Percentiles rank a stretch among this genome's conserved stretches.
These are phyloP conservation scores for Garcia nutans DNA, from an alignment of 345 rosid species.

Conservation along the genomic window DNA sequence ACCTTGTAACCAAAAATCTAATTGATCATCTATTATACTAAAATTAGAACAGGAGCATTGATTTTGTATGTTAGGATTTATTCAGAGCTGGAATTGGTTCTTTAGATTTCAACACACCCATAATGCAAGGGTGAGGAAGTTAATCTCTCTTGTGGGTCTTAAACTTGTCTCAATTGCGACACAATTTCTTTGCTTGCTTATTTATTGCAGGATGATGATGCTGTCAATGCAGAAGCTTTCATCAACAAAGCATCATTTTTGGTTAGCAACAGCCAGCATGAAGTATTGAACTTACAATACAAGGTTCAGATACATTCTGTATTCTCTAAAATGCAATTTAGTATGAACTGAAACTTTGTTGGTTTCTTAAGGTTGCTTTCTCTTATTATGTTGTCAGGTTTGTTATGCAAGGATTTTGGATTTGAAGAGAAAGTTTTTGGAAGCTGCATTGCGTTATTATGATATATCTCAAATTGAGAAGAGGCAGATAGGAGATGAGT, in stretches of 20 bases:
- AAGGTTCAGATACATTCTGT: slow-evolving; percentile 46
- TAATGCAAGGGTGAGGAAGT: too few relatives aligned
- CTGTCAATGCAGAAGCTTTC: slow-evolving; percentile 94
- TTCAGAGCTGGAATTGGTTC: neutral
- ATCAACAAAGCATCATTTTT: slow-evolving; percentile 96
- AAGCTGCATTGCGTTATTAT: slow-evolving; percentile 92
- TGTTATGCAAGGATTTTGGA: slow-evolving; percentile 97
- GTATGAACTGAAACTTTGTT: slow-evolving; percentile 4
- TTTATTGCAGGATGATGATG: slow-evolving; percentile 89
- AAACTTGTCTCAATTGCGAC: neutral
- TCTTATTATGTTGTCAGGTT: slow-evolving; percentile 47
- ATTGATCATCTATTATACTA: too few relatives aligned
- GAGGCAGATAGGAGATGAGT: slow-evolving; percentile 95
- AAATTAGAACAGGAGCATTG: too few relatives aligned
- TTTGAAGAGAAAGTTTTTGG: slow-evolving; percentile 91
- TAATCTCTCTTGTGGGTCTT: neutral
- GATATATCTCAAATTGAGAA: slow-evolving; percentile 94
- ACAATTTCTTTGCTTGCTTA: slow-evolving; percentile 11
- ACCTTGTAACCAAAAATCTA: neutral
- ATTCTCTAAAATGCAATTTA: neutral
- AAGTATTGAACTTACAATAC: slow-evolving; percentile 84
- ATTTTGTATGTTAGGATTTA: neutral
- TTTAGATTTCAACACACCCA: neutral
- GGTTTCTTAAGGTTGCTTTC: slow-evolving; percentile 9
- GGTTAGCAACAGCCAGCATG: slow-evolving; percentile 93